phyloP scores from a whole-genome alignment of 2,329 filamentous ascomycete genomes.

The Alternaria sp. region DNA sequence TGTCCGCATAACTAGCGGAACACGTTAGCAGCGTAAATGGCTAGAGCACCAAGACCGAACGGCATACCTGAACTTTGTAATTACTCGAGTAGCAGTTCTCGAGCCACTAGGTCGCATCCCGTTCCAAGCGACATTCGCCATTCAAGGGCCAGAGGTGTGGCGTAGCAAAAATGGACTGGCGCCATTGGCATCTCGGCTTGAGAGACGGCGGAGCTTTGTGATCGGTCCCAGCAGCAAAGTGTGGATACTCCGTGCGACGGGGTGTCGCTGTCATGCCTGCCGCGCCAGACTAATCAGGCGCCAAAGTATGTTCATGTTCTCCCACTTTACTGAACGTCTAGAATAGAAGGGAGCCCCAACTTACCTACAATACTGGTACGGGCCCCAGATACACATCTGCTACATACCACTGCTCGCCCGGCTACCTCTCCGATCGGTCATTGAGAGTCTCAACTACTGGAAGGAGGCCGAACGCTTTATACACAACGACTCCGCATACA shows the following conservation, averaged over 20 bases:
- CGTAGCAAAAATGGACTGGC: conserved; percentile 11
- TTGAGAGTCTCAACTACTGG: not conserved
- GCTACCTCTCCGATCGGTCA: conserved; percentile 2
- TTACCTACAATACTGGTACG: not conserved
- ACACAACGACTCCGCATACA: conserved; percentile 1
- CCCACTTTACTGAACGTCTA: not conserved
- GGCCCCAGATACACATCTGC: conserved; percentile 15
- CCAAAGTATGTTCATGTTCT: conserved; percentile 4
- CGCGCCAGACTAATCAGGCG: conserved; percentile 1
- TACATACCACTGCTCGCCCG: not conserved
- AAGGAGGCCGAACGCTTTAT: conserved; percentile 3
- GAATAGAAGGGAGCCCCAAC: not conserved
- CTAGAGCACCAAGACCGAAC: not conserved
- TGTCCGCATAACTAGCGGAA: not conserved
- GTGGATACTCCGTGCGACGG: conserved; percentile 6
- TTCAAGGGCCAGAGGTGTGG: conserved; percentile 7
- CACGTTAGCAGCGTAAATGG: not conserved
- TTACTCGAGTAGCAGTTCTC: not conserved
- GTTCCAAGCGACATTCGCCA: conserved; percentile 2
- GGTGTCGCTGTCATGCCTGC: conserved; percentile 6
- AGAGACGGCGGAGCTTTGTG: conserved; percentile 9
- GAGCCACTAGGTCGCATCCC: not conserved
- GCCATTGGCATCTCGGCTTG: conserved; percentile 7
- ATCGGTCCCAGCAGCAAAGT: conserved; percentile 5
- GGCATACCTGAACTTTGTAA: conserved; percentile 4